These are phyloP conservation scores for Xerocomellus amylosporus DNA, from an alignment of 768 basidiomycete genomes.

Conservation along the genomic window DNA sequence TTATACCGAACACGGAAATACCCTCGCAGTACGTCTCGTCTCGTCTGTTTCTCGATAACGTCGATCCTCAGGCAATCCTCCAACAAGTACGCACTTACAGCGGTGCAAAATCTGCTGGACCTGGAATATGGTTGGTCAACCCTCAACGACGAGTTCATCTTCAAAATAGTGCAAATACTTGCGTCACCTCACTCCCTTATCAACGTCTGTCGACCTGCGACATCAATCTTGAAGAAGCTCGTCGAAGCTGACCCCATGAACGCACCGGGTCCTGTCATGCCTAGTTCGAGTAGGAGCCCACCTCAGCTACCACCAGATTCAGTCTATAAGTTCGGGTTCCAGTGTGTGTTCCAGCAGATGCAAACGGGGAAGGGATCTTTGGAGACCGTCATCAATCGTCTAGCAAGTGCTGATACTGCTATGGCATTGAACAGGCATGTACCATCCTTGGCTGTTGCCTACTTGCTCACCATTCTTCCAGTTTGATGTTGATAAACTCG, in stretches of 20 bases:
- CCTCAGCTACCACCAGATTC: slow-evolving; percentile 61
- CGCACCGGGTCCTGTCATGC: slow-evolving; percentile 54
- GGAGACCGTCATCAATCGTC: slow-evolving; percentile 76
- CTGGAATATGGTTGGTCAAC: slow-evolving; percentile 77
- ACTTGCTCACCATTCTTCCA: slow-evolving; percentile 29
- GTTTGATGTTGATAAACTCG: slow-evolving; percentile 90
- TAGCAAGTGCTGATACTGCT: slow-evolving; percentile 80
- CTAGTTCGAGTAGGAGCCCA: slow-evolving; percentile 58
- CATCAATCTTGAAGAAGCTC: slow-evolving; percentile 83
- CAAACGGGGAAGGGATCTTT: slow-evolving; percentile 64
- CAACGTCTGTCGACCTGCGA: slow-evolving; percentile 91
- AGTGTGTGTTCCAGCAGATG: slow-evolving; percentile 80
- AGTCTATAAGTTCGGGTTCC: slow-evolving; percentile 81
- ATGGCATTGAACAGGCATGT: slow-evolving; percentile 79
- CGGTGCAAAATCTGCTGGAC: slow-evolving; percentile 88
- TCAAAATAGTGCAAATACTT: slow-evolving; percentile 73
- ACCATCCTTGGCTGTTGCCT: not conserved
- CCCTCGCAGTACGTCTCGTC: slow-evolving; percentile 62
- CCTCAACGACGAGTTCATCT: slow-evolving; percentile 71
- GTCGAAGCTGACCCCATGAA: slow-evolving; percentile 81
- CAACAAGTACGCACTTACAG: slow-evolving; percentile 73
- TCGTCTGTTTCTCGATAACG: not conserved
- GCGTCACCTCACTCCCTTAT: slow-evolving; percentile 73
- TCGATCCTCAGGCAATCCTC: slow-evolving; percentile 8
- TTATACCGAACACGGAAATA: slow-evolving; percentile 68